A percentile compares a stretch with the other conserved stretches of the same genome.
Conservation (phyloP, 768 basidiomycete species). For the Russula vinacea region DNA sequence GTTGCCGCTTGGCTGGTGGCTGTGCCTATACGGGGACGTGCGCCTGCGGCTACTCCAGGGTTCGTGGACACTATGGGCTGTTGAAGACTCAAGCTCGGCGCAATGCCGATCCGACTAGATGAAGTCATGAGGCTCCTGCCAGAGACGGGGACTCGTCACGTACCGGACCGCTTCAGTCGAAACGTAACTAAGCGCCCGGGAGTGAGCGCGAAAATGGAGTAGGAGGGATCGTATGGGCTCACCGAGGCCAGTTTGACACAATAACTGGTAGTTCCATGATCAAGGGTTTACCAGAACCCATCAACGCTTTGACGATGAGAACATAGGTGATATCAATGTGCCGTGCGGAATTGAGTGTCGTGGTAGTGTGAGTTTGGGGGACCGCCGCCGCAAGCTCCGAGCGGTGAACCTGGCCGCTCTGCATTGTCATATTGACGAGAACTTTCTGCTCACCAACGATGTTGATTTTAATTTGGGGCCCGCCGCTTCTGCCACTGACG, state of each 20-base stretch:
- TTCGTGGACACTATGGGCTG: constrained; percentile 17
- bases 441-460: constrained; percentile 69
- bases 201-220: constrained; percentile 9
- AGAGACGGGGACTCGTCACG: neutral
- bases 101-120: constrained; percentile 48
- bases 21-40: constrained; percentile 16
- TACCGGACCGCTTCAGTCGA: constrained; percentile 67
- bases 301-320: constrained; percentile 70
- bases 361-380: constrained; percentile 69
- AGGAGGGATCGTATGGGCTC: constrained; percentile 32
- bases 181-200: constrained; percentile 49
- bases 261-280: constrained; percentile 75
- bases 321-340: constrained; percentile 85
- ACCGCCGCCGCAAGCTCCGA: constrained; percentile 72
- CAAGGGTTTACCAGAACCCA: constrained; percentile 62
- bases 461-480: constrained; percentile 52
- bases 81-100: constrained; percentile 41
- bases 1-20: constrained; percentile 8
- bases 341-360: constrained; percentile 75
- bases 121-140: neutral
- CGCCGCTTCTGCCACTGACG: constrained; percentile 52
- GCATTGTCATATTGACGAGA: constrained; percentile 68
- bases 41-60: constrained; percentile 8
- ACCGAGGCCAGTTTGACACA: constrained; percentile 86
- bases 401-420: constrained; percentile 65